These are phyloP conservation scores for Echria macrotheca DNA, from an alignment of 495 filamentous ascomycete species.

Conservation along the genomic window DNA sequence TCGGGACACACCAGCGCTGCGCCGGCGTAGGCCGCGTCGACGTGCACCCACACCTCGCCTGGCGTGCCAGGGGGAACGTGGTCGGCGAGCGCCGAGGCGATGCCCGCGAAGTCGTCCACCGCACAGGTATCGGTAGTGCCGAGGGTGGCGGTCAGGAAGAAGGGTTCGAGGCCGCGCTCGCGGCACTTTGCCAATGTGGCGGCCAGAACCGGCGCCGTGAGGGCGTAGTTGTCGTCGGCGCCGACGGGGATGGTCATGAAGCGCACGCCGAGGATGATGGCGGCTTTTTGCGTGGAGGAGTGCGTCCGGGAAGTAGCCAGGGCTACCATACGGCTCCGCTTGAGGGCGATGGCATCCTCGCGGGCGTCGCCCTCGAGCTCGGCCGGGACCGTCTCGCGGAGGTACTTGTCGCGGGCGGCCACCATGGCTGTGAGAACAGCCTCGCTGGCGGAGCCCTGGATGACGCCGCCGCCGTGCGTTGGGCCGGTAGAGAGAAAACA, in stretches of 20 bases:
- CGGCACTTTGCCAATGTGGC: constrained; percentile 54
- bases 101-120: constrained; percentile 70
- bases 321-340: constrained; percentile 69
- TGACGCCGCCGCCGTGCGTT: constrained; percentile 78
- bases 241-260: constrained; percentile 61
- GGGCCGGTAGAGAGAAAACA: constrained; percentile 72
- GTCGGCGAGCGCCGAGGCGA: constrained; percentile 59
- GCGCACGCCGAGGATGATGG: constrained; percentile 76
- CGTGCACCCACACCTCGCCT: constrained; percentile 70
- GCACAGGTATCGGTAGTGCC: constrained; percentile 88
- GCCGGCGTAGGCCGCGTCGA: constrained; percentile 96
- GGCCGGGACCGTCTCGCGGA: constrained; percentile 50
- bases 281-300: constrained; percentile 79
- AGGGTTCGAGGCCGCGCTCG: constrained; percentile 67
- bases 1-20: constrained; percentile 76
- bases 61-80: constrained; percentile 35
- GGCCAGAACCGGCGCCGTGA: constrained; percentile 62
- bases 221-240: constrained; percentile 57
- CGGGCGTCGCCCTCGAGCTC: constrained; percentile 51
- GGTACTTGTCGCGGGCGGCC: constrained; percentile 78
- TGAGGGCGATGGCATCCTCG: constrained; percentile 60
- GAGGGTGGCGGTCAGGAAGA: constrained; percentile 78
- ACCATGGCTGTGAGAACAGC: constrained; percentile 83
- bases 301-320: constrained; percentile 77
- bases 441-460: constrained; percentile 90